A percentile compares a stretch with the other conserved stretches of the same genome.
Evolutionary conservation across 2,329 filamentous ascomycete species (phyloP).

Genomic region (Fusarium camptoceras): DNA sequence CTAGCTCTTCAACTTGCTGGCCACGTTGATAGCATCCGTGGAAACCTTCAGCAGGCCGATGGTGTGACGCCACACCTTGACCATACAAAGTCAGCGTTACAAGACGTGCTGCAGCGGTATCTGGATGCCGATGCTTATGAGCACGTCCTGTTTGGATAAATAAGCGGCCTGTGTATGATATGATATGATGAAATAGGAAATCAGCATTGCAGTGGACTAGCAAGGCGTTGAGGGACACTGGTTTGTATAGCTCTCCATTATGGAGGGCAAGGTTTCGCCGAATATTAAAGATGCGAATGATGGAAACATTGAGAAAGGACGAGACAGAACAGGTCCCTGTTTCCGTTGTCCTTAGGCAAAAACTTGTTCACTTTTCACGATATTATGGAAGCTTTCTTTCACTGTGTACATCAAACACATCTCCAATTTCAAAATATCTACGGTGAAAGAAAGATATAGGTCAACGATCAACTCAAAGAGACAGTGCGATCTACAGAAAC

Average conservation of each 20-base stretch:
- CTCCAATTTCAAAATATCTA: slow-evolving; percentile 36
- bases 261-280: background rate
- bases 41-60: slow-evolving; percentile 66
- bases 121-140: slow-evolving; percentile 61
- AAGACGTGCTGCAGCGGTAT: slow-evolving; percentile 60
- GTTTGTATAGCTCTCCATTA: slow-evolving; percentile 2
- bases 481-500: slow-evolving; percentile 10
- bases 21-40: slow-evolving; percentile 68
- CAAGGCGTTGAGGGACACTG: slow-evolving; percentile 16
- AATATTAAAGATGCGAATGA: background rate
- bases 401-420: slow-evolving; percentile 30
- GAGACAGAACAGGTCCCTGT: too few relatives aligned
- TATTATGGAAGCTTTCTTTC: background rate
- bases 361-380: background rate
- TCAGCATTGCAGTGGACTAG: slow-evolving; percentile 9
- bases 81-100: slow-evolving; percentile 62
- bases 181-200: slow-evolving; percentile 16
- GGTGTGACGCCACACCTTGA: slow-evolving; percentile 63
- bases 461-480: slow-evolving; percentile 34
- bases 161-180: slow-evolving; percentile 12
- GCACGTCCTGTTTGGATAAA: slow-evolving; percentile 58
- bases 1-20: slow-evolving; percentile 62
- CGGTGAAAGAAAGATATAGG: slow-evolving; percentile 30
- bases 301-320: background rate
- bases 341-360: background rate